Conservation (phyloP, 2,329 filamentous ascomycete genomes). For the Trichoderma sp. region DNA sequence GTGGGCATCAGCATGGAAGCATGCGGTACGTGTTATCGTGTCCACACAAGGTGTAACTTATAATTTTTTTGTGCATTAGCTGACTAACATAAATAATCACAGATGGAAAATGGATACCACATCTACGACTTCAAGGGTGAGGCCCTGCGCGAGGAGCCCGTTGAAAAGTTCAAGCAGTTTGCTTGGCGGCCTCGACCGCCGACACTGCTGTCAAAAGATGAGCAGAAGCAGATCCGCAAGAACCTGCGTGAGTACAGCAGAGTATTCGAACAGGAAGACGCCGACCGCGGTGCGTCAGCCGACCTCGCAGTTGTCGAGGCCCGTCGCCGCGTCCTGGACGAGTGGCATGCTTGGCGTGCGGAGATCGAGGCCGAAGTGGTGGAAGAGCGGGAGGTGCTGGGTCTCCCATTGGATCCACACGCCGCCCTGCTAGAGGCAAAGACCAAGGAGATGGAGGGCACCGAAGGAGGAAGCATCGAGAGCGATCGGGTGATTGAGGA, state of each 20-base stretch:
- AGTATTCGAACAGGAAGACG: conserved; percentile 92
- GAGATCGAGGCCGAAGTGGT: conserved; percentile 67
- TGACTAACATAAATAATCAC: conserved; percentile 5
- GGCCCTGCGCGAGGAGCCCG: conserved; percentile 81
- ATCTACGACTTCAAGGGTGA: conserved; percentile 95
- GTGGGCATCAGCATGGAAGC: conserved; percentile 93
- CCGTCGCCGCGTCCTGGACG: conserved; percentile 75
- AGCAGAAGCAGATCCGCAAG: conserved; percentile 97
- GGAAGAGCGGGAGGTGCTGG: conserved; percentile 67
- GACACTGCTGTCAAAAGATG: conserved; percentile 90
- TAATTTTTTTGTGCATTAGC: background rate
- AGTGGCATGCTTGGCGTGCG: conserved; percentile 86
- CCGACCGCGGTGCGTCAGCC: conserved; percentile 87
- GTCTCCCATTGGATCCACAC: conserved; percentile 64
- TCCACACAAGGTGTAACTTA: background rate
- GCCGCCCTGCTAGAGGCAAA: conserved; percentile 60
- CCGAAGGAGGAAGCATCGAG: conserved; percentile 49
- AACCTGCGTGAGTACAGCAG: conserved; percentile 96
- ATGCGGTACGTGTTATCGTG: conserved; percentile 64
- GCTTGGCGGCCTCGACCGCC: conserved; percentile 88
- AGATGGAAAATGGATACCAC: conserved; percentile 99
- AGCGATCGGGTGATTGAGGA: conserved; percentile 83
- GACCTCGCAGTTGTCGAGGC: conserved; percentile 92
- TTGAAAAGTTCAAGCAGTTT: conserved; percentile 98
- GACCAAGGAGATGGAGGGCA: conserved; percentile 48